Conservation (phyloP, 1,139 yeast species). For the Taphrina deformans region DNA sequence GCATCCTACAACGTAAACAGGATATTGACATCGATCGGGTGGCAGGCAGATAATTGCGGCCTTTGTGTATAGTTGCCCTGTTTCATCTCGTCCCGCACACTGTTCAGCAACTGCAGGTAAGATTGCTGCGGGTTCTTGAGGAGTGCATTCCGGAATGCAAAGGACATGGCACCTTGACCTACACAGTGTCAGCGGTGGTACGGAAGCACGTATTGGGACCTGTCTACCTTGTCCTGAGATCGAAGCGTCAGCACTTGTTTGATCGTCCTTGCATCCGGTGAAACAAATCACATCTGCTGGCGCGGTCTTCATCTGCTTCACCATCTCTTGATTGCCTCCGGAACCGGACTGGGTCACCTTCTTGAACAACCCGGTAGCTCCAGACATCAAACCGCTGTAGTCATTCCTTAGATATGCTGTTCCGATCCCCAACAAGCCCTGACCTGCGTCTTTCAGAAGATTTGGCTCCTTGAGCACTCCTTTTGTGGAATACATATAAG, state of each 20-base stretch:
- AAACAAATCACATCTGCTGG: constrained; percentile 86
- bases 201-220: neutral
- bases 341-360: constrained; percentile 48
- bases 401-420: constrained; percentile 74
- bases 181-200: neutral
- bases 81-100: constrained; percentile 62
- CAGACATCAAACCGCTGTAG: constrained; percentile 55
- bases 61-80: constrained; percentile 31
- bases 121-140: constrained; percentile 68
- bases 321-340: constrained; percentile 49
- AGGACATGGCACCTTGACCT: constrained; percentile 82
- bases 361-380: constrained; percentile 56
- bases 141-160: constrained; percentile 77
- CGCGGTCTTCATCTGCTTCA: constrained; percentile 64
- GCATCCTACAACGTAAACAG: constrained; percentile 24
- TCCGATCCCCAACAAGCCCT: constrained; percentile 70
- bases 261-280: constrained; percentile 54
- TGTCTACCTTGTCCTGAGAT: constrained; percentile 53
- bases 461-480: constrained; percentile 90
- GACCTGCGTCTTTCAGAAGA: constrained; percentile 79
- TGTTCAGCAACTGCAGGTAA: constrained; percentile 73
- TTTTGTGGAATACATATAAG: constrained; percentile 84
- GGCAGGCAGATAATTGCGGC: constrained; percentile 35
- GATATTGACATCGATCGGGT: constrained; percentile 39
- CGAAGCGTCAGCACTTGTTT: constrained; percentile 34